Evolutionary conservation across 1,139 yeast species (phyloP), one percentile per base, ranked within the genome.

Genomic region (Hanseniaspora gamundiae): DNA sequence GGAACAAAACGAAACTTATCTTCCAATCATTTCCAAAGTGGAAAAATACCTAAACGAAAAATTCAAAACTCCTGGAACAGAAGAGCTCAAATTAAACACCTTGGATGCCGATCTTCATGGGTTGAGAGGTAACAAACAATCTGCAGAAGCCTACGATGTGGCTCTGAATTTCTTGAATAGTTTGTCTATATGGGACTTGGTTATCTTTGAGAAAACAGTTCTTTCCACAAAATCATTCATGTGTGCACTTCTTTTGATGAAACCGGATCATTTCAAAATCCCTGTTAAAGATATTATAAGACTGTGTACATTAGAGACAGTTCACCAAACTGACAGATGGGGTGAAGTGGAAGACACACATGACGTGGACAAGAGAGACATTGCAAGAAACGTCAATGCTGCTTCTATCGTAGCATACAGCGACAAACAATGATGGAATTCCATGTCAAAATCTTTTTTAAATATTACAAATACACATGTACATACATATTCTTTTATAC

Each of bases 301-400:
- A 56, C 73, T 84, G 49, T 91, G 88, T 10, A 79, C 82, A 46
- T 68, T 91, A 55, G 98, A 91, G 59, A 80, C 81, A 6, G 78
- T 80, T 42, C 76, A 75, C 62, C 98, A 91, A 63, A 84, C 94
- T 24, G 78, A 76, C 35, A 74, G 79, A 56, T 91, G 98, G 98
- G 98, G 98, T 35, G 96, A 91, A 62, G 97, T 91, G 21, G 98
- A 91, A 65, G 98, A 91, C 57, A 87, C 97, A 4, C 98, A 91
- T 59, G 98, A 91, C 61, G 97, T 91, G 16, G 94, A 86, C 56
- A 81, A 81, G 61, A 94, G 79, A 40, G 96, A 91, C 52, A 73
- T 94, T 61, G 70, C 85, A 52, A 76, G 97, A 62, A 80, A 79
- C 54, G 70, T 91, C 43, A 77, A 91, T 29, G 74, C 88, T 52